Base-by-base conservation (phyloP, 2,329 filamentous ascomycete species). In the Ophiostoma angusticollis region DNA sequence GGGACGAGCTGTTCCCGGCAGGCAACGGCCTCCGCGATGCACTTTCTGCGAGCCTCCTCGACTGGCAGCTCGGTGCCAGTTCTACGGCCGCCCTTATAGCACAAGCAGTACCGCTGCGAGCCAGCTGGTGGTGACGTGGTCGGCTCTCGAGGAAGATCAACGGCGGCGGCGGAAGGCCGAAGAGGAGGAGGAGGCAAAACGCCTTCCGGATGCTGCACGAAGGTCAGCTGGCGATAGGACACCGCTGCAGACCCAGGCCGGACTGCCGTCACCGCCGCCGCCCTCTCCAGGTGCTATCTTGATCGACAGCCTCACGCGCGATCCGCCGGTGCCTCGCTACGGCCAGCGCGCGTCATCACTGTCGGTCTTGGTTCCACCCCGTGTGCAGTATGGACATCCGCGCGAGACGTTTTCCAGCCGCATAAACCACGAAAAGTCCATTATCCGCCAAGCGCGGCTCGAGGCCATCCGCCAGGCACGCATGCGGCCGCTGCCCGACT, bases 381-480 rank as follows among this genome's bases (percentile, higher is more conserved):
- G 39, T 8, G 39, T 43, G 11, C 33, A 24, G 2, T 54, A 55
- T 25, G 45, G 46, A 0, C 29, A 47, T 37, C 39, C 34, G 13
- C n/a, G 22, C 30, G 53, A 55, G 44, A 47, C 42, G 3, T 34
- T 42, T 27, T 39, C 40, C n/a, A 54, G 49, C 41, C 31, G 37
- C 6, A 39, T 45, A 23, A 41, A 42, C 31, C 46, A 52, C 27
- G 41, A 45, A 17, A 34, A 47, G 17, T 54, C 48, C n/a, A 46
- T 58, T 13, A 49, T 48, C n/a, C 54, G 55, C 6, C 65, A 67
- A 44, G 43, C 53, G 3, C 56, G 56, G 4, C 51, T 62, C 30
- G 55, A 61, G 29, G 49, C 50, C 14, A 52, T 61, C 17, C 57
- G 56, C 41, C 45, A 49, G 16, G 48, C 50, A 11, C 53, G 56